Base-by-base conservation (phyloP, 345 rosid species). In the Carallia brachiata region DNA sequence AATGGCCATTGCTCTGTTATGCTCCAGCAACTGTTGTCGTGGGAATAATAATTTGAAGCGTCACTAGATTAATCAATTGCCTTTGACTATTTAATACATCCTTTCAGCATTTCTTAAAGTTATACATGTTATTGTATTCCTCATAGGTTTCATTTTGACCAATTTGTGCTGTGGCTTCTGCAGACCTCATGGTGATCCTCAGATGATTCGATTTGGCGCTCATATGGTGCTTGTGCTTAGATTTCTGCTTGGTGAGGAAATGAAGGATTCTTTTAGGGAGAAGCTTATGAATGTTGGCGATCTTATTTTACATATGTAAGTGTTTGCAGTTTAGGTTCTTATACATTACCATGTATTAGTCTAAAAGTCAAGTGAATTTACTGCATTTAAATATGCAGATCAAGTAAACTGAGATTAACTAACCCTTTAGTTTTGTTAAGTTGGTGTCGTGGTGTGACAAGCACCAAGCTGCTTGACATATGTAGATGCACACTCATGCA, bases 151-250 rank as follows among this genome's bases (percentile, higher is more conserved):
- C 44, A 57, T 72, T 39, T 52, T 80, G 69, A 76, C 73, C 60
- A 73, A 6, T 32, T 30, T 63, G 53, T 27, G 34, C 52, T 67
- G 27, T 76, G 72, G 67, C 73, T 80, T 67, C 39, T 76, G 28
- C 87, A 95, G 99, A 92, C 97, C 97, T 69, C 93, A 90, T 77
- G 98, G 96, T 66, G 96, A 95, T 84, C 92, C 97, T 77, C 93
- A 95, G 73, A 84, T 95, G 97, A 92, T 95, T 54, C 84, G 93
- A 59, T 95, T 95, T 70, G 98, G 99, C 53, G 97, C 98, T 63
- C 99, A 95, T 70, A 72, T 90, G 67, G 99, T 92, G 61, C 93
- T 95, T 78, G 99, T 92, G 78, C 90, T 92, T 76, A 85, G 99
- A 74, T 79, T 80, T 81, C 76, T 90, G 68, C 87, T 84, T 75